Conservation (phyloP, 768 basidiomycete genomes). For the Gloeophyllum trabeum region DNA sequence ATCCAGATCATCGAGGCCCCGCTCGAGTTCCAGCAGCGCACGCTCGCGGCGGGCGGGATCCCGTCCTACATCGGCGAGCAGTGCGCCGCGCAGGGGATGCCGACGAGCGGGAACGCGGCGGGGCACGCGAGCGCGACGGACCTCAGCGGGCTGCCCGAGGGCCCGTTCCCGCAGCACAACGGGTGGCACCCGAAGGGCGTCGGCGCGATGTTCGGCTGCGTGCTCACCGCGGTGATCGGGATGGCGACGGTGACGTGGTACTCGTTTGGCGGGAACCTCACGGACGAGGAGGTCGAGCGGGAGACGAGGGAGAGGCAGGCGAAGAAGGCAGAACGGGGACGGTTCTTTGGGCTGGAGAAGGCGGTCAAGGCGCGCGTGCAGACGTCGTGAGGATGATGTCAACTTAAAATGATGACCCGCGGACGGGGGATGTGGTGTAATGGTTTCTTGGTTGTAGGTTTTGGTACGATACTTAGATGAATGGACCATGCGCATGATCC, state of each 20-base stretch:
- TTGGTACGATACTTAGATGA: too few species aligned
- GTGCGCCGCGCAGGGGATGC: constrained; percentile 50
- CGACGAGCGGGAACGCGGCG: constrained; percentile 77
- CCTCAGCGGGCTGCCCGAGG: constrained; percentile 48
- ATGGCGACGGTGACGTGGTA: constrained; percentile 85
- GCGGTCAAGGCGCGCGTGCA: too few species aligned
- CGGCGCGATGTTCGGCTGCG: constrained; percentile 70
- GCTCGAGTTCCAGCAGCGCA: constrained; percentile 45
- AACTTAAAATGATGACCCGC: too few species aligned
- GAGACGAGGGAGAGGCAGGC: constrained; percentile 49
- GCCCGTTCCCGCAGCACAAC: constrained; percentile 62
- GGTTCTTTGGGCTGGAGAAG: constrained; percentile 22
- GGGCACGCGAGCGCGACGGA: constrained; percentile 64
- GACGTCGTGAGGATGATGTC: too few species aligned
- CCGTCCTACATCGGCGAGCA: constrained; percentile 61
- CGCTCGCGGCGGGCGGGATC: constrained; percentile 8
- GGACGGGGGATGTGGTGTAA: too few species aligned
- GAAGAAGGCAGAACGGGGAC: constrained; percentile 40
- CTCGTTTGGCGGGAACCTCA: constrained; percentile 55
- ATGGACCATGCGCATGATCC: too few species aligned
- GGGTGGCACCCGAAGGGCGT: constrained; percentile 72
- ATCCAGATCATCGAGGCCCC: constrained; percentile 81
- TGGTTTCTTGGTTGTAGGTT: too few species aligned
- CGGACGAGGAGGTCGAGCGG: constrained; percentile 74
- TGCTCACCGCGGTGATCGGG: constrained; percentile 75